Evolutionary conservation across 306 rosid species (phyloP).

Genomic region (Ziziphus jujuba): DNA sequence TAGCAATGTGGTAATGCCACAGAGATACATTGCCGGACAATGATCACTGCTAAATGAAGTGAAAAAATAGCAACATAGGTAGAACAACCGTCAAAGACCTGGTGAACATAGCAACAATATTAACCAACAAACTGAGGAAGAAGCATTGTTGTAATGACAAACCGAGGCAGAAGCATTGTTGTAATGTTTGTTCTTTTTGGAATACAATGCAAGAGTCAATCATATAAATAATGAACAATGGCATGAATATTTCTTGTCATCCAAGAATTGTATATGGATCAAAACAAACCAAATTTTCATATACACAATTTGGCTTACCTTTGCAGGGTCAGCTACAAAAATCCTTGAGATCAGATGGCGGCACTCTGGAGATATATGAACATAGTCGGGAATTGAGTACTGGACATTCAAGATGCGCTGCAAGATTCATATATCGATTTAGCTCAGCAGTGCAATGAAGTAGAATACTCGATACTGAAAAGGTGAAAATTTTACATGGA

Average conservation of each 20-base stretch:
- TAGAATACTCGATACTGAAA: neutral
- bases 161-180: too few species aligned
- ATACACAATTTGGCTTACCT: constrained; percentile 40
- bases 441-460: constrained; percentile 20
- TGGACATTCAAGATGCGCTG: constrained; percentile 95
- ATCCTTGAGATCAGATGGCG: constrained; percentile 85
- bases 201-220: neutral
- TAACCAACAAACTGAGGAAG: too few species aligned
- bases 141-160: too few species aligned
- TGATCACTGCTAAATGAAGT: too few species aligned
- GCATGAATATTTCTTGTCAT: neutral
- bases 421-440: constrained; percentile 28
- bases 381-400: constrained; percentile 91
- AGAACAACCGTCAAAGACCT: neutral
- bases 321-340: constrained; percentile 81
- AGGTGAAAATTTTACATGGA: constrained; percentile 49
- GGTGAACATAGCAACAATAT: neutral
- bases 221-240: neutral
- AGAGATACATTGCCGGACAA: too few species aligned
- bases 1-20: too few species aligned
- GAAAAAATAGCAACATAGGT: too few species aligned
- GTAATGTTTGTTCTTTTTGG: too few species aligned
- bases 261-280: neutral
- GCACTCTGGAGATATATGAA: constrained; percentile 85
- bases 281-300: neutral